Evolutionary conservation across 495 filamentous ascomycete species (phyloP), one percentile per base, ranked within the genome.

Genomic region (Neohortaea acidophila): DNA sequence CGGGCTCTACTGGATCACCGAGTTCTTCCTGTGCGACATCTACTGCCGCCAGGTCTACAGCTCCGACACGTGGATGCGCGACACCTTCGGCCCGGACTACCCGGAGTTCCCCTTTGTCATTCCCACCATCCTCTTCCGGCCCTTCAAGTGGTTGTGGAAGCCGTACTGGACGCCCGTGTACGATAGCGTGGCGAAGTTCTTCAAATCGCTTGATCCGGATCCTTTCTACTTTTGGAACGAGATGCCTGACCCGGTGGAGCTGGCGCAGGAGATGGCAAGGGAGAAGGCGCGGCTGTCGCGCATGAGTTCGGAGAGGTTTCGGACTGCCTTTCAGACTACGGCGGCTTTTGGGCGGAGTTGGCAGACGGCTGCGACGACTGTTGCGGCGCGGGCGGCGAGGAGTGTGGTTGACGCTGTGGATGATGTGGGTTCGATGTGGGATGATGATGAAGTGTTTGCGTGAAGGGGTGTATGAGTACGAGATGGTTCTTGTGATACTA

Each of bases 91-190:
- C 38, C 36, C 36, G 17, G 21, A 44, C 13, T 34, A 43, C 2
- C 51, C 48, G 1, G 2, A 12, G 9, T 51, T 43, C 13, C 51
- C 48, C 14, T 51, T 46, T 41, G 48, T 51, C 1, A 42, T 48
- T 2, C 43, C 48, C 0, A 51, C 51, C 2, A 15, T 54, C 1
- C 10, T 48, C 2, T 38, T 49, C 10, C 20, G 41, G 22, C 48
- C 51, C 1, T 34, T 45, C 8, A 19, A 20, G 22, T 40, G 4
- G 9, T 4, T 48, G 11, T 47, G 48, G 38, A 23, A 29, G 10
- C 35, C 38, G 2, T 31, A 30, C 10, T 46, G 11, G 31, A 37
- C 48, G 13, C 12, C 14, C 14, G 12, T 38, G 3, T 25, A 8
- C 4, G 12, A 27, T 38, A 14, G 36, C 15, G 12, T 11, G 24